A percentile compares a stretch with the other conserved stretches of the same genome.
These are phyloP conservation scores for Eutrema salsugineum DNA, from an alignment of 441 rosid genomes.

Conservation along the genomic window DNA sequence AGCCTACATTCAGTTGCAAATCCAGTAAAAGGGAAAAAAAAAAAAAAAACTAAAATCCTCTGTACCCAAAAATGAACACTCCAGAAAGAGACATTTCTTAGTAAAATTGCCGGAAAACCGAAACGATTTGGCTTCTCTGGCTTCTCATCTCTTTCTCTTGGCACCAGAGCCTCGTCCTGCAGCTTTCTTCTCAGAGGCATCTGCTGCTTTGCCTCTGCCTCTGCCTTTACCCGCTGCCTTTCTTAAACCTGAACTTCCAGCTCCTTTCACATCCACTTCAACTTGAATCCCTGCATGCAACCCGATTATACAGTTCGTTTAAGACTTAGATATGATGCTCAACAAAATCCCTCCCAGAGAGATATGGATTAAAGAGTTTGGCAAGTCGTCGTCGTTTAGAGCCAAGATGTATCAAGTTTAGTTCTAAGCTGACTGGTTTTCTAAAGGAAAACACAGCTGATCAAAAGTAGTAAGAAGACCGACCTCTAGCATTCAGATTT, in stretches of 20 bases:
- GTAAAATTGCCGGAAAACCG: not conserved
- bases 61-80: not conserved
- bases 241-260: conserved; percentile 31
- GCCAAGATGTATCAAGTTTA: not conserved
- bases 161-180: conserved; percentile 30
- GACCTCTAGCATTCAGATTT: conserved; percentile 77
- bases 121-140: not conserved
- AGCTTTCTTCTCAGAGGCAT: conserved; percentile 24
- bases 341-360: not conserved
- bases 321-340: not conserved
- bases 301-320: not conserved
- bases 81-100: not conserved
- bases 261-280: conserved; percentile 67
- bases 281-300: conserved; percentile 67
- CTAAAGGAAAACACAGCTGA: not conserved
- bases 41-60: not conserved
- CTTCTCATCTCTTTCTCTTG: conserved; percentile 31
- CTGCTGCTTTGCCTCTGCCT: conserved; percentile 28
- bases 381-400: not conserved
- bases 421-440: not conserved
- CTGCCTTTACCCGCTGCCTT: conserved; percentile 28
- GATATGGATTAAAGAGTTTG: not conserved
- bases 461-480: not conserved
- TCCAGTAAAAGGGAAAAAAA: not conserved
- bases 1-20: not conserved